phyloP scores from a whole-genome alignment of 140 eudicot genomes.

The Anethum foeniculum region DNA sequence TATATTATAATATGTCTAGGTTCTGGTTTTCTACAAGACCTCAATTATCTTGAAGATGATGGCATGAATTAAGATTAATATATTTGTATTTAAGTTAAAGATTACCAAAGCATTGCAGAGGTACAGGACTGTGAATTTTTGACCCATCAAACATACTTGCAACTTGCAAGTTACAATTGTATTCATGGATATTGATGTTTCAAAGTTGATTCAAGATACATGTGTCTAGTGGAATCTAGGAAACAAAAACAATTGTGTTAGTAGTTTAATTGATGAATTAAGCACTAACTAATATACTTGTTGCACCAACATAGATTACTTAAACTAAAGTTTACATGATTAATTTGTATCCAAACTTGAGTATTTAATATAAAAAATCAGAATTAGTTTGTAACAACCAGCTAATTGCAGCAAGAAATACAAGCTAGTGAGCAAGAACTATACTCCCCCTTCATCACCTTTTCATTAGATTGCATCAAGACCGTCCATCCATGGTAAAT shows the following conservation, averaged over 20 bases:
- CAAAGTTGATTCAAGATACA: background rate
- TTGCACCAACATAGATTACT: background rate
- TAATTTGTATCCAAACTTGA: background rate
- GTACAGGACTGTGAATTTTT: background rate
- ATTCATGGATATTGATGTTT: background rate
- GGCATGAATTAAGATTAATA: background rate
- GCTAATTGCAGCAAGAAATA: background rate
- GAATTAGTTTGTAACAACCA: background rate
- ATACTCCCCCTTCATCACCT: background rate
- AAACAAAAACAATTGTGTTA: background rate
- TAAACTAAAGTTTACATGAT: background rate
- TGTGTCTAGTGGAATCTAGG: background rate
- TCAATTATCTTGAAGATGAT: background rate
- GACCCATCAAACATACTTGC: background rate
- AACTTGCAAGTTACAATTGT: background rate
- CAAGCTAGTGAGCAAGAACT: too few relatives aligned
- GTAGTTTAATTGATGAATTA: background rate
- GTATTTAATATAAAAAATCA: background rate
- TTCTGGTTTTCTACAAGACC: background rate
- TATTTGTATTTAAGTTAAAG: background rate
- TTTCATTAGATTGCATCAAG: background rate
- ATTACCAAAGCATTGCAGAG: background rate
- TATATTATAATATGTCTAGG: background rate
- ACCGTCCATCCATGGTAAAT: background rate
- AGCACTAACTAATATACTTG: background rate